Evolutionary conservation across 495 filamentous ascomycete genomes (phyloP).

Genomic region (Penicillium nucicola): DNA sequence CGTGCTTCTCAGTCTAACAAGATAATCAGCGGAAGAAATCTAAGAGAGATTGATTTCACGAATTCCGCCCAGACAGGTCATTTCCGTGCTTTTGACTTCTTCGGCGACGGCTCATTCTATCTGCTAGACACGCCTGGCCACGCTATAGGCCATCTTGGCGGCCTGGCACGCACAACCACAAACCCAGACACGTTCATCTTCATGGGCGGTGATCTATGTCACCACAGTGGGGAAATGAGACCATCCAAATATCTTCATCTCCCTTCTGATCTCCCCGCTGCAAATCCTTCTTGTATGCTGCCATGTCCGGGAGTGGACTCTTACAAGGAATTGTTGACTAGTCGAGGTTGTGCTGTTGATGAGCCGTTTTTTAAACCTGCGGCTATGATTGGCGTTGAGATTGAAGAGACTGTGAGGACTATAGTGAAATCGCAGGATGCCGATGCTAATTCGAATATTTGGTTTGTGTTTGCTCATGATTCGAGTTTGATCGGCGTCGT

Average conservation of each 20-base stretch:
- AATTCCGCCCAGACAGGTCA: constrained; percentile 27
- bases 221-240: constrained; percentile 51
- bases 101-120: constrained; percentile 45
- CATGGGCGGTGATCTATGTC: constrained; percentile 54
- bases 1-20: not conserved
- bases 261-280: not conserved
- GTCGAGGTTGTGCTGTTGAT: not conserved
- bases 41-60: constrained; percentile 50
- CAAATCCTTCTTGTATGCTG: not conserved
- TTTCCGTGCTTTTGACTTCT: constrained; percentile 49
- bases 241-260: constrained; percentile 30
- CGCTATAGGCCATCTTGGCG: constrained; percentile 38
- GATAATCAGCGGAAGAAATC: constrained; percentile 17
- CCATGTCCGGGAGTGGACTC: constrained; percentile 1
- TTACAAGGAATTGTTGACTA: not conserved
- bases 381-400: constrained; percentile 5
- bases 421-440: constrained; percentile 42
- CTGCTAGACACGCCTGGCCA: constrained; percentile 42
- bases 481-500: constrained; percentile 39
- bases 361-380: constrained; percentile 7
- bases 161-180: constrained; percentile 32
- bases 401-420: constrained; percentile 24
- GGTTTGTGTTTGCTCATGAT: constrained; percentile 56
- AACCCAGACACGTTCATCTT: constrained; percentile 32
- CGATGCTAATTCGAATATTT: constrained; percentile 50